Evolutionary conservation across 1,139 yeast genomes (phyloP), one percentile per base, ranked within the genome.

Genomic region (Hanseniaspora gamundiae): DNA sequence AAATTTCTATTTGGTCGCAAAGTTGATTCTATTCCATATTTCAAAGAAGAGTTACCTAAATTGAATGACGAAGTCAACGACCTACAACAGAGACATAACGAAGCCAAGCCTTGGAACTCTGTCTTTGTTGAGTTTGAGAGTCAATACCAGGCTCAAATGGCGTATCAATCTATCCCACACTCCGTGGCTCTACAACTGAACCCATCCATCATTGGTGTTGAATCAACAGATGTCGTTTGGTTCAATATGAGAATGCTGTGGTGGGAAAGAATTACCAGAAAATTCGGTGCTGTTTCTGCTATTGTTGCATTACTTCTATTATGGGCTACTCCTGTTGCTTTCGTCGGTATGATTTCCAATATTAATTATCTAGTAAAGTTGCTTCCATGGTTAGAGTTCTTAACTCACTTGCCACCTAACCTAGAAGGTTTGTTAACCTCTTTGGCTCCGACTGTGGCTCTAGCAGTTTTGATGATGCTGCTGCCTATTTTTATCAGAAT

Each of bases 241-340:
- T 71, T 73, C 47, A 91, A 88, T 59, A 67, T 87, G 73, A 73
- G 93, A 53, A 62, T 86, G 62, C 73, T 75, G 51, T 84, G 95
- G 94, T 80, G 87, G 82, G 94, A 82, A 64, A 71, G 87, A 53
- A 62, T 81, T 41, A 63, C 74, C 27, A 73, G 91, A 65, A 64
- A 67, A 40, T 58, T 74, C 24, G 73, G 72, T 47, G 82, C 95
- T 0, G 56, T 69, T 43, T 70, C 79, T 17, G 76, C 78, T 13
- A 73, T 86, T 50, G 59, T 69, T 36, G 78, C 76, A 1, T 62
- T 81, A 57, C 75, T 86, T 49, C 73, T 88, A 45, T 81, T 87
- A 60, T 91, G 97, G 97, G 75, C 95, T 48, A 71, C 87, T 55
- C 97, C 97, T 16, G 96, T 88, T 43, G 95, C 96, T 2, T 85